Evolutionary conservation across 768 basidiomycete genomes (phyloP).

Genomic region (Tricholoma flavovirens): DNA sequence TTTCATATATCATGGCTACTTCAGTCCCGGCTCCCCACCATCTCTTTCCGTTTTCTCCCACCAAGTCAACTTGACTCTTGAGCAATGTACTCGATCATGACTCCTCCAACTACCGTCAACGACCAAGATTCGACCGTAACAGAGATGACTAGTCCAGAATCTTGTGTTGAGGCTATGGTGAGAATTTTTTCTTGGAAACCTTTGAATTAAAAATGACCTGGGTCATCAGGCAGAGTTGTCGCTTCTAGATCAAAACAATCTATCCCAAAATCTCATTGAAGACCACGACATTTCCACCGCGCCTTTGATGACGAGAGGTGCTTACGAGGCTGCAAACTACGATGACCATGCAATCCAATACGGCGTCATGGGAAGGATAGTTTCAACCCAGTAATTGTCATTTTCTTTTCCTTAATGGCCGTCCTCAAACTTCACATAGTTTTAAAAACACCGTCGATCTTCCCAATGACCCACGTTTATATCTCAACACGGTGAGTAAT

Average conservation of each 20-base stretch:
- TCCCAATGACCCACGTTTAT: slow-evolving; percentile 47
- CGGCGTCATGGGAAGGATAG: slow-evolving; percentile 50
- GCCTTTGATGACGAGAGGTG: slow-evolving; percentile 49
- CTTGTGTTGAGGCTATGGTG: background rate
- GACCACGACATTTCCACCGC: slow-evolving; percentile 39
- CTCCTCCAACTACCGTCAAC: background rate
- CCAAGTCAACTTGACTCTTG: background rate
- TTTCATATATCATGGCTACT: too few relatives aligned
- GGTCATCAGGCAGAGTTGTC: slow-evolving; percentile 6
- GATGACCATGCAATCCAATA: slow-evolving; percentile 43
- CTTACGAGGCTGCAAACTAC: slow-evolving; percentile 30
- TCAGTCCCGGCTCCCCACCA: background rate
- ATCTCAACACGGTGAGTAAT: slow-evolving; percentile 57
- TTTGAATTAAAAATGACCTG: background rate
- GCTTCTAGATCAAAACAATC: slow-evolving; percentile 7
- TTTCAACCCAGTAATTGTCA: slow-evolving; percentile 38
- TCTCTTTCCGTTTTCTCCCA: background rate
- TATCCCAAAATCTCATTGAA: background rate
- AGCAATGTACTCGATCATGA: background rate
- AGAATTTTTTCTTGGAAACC: background rate
- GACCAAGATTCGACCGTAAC: background rate
- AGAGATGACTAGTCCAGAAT: background rate
- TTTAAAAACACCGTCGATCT: slow-evolving; percentile 26
- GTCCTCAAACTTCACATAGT: slow-evolving; percentile 17
- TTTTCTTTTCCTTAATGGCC: background rate